These are phyloP conservation scores for Blastomyces gilchristii DNA, from an alignment of 2,329 filamentous ascomycete species.

Conservation along the genomic window DNA sequence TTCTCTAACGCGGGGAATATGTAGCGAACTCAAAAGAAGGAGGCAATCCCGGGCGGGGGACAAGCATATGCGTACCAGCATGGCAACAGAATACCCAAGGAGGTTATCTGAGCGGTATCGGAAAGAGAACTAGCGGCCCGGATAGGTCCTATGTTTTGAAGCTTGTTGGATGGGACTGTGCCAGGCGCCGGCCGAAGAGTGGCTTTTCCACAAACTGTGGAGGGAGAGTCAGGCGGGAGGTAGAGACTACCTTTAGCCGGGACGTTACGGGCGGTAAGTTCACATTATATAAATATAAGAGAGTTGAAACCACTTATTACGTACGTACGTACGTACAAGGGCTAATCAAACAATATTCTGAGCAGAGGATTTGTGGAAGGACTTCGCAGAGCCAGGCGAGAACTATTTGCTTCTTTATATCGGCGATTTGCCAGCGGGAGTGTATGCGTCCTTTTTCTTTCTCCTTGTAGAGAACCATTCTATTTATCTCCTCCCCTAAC, in stretches of 20 bases:
- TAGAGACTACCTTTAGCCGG: neutral
- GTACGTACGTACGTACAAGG: neutral
- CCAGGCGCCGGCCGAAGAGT: neutral
- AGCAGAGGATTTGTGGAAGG: neutral
- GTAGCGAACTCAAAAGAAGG: slow-evolving; percentile 1
- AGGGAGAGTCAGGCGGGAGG: neutral
- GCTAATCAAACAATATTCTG: neutral
- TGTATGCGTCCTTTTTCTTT: neutral
- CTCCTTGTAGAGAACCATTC: neutral
- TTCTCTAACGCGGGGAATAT: neutral
- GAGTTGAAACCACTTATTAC: no score
- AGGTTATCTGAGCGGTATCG: neutral
- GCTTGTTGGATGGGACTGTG: neutral
- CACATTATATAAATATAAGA: neutral
- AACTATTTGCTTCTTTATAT: slow-evolving; percentile 1
- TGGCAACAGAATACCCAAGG: slow-evolving; percentile 3
- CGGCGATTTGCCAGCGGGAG: neutral
- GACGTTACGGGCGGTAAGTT: neutral
- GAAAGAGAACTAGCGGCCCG: neutral
- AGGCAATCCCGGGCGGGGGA: neutral
- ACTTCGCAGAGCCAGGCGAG: neutral
- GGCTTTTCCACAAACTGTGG: neutral
- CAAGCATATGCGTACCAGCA: neutral
- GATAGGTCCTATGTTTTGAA: neutral
- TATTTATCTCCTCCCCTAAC: neutral